Percentiles rank a stretch among this genome's conserved stretches.
phyloP scores from a whole-genome alignment of 176 grass and related monocot genomes.

The Saccharum spontaneum region DNA sequence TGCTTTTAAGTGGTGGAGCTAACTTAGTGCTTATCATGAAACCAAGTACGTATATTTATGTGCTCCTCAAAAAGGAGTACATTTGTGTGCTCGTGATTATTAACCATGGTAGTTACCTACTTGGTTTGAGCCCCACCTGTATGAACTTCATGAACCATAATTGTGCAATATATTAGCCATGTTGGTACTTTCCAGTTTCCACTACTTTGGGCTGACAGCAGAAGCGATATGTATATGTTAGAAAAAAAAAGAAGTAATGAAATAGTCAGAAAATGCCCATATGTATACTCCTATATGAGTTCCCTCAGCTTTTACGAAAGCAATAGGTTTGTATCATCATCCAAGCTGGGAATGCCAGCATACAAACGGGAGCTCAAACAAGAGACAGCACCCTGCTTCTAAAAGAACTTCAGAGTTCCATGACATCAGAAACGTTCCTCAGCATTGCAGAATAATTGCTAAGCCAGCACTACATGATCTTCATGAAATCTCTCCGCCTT shows the following conservation, averaged over 20 bases:
- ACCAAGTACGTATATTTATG: background rate
- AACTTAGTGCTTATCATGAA: background rate
- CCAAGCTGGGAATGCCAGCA: no score
- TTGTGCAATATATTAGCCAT: background rate
- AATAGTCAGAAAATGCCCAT: background rate
- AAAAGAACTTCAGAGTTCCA: no score
- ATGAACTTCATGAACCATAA: background rate
- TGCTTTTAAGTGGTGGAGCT: background rate
- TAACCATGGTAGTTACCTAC: background rate
- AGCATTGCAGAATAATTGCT: no score
- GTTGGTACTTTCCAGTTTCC: background rate
- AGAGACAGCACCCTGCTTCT: no score
- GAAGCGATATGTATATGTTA: background rate
- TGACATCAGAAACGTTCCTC: no score
- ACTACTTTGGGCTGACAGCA: background rate
- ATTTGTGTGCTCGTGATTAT: no score
- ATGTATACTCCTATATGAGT: background rate
- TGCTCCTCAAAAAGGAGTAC: background rate
- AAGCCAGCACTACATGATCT: no score
- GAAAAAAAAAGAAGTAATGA: background rate
- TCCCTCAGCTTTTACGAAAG: background rate
- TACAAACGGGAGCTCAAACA: no score
- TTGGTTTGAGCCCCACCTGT: background rate
- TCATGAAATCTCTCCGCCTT: no score
- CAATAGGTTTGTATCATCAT: background rate